phyloP scores from a whole-genome alignment of 2,329 filamentous ascomycete species.

The Trichothecium sympodiale region DNA sequence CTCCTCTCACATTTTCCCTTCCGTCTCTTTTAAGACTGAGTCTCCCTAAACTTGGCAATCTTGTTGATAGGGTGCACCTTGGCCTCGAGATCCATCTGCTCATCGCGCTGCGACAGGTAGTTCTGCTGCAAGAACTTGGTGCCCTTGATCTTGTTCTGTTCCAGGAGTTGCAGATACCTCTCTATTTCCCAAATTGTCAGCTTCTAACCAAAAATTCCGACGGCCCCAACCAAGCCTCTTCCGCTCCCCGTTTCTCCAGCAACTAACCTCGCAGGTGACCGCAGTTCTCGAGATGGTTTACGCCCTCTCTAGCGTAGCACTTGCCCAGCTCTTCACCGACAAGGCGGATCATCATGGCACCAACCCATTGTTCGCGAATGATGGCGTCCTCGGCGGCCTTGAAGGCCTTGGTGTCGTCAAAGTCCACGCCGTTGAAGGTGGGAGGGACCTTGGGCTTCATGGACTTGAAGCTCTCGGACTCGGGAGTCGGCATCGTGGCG shows the following conservation, averaged over 20 bases:
- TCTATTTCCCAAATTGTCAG: slow-evolving; percentile 35
- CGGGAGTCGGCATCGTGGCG: slow-evolving; percentile 64
- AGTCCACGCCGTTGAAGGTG: slow-evolving; percentile 80
- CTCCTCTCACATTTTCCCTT: too few species aligned
- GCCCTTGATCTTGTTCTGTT: slow-evolving; percentile 66
- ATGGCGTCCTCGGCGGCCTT: slow-evolving; percentile 77
- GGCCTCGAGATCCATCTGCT: slow-evolving; percentile 24
- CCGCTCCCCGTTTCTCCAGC: neutral
- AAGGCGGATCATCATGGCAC: slow-evolving; percentile 77
- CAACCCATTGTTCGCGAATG: slow-evolving; percentile 79
- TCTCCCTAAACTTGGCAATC: slow-evolving; percentile 25
- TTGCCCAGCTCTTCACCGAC: slow-evolving; percentile 76
- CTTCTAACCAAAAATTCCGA: neutral
- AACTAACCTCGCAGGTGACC: slow-evolving; percentile 69
- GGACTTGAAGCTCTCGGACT: slow-evolving; percentile 70
- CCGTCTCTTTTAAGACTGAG: neutral
- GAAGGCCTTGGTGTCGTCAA: slow-evolving; percentile 68
- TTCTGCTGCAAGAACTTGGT: slow-evolving; percentile 74
- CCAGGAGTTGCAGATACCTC: slow-evolving; percentile 67
- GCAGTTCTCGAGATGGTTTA: slow-evolving; percentile 84
- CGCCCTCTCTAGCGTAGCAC: slow-evolving; percentile 75
- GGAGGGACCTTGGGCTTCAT: slow-evolving; percentile 75
- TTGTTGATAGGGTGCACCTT: slow-evolving; percentile 28
- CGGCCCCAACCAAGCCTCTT: neutral
- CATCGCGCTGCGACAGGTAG: slow-evolving; percentile 47